Base-by-base conservation (phyloP, 192 early-diverging fungal species). In the Chytriomyces confervae region DNA sequence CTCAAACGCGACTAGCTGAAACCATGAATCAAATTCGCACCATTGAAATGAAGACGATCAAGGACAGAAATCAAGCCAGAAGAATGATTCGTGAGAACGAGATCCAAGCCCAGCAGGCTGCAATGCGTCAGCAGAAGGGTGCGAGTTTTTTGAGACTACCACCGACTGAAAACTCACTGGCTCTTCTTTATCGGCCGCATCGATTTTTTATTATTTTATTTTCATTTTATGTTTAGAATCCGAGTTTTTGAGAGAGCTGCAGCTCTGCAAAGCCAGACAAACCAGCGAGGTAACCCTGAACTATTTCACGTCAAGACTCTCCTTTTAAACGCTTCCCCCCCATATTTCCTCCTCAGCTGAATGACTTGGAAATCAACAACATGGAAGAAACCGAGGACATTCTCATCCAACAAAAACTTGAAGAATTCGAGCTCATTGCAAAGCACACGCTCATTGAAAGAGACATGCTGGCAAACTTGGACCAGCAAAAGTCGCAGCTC, bases 71-170 rank as follows among this genome's bases (percentile, higher is more conserved):
- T 44, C 24, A 72, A 27, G 77, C 50, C 27, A 24, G 68, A n/a
- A 36, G 77, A 5, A 79, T 63, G 77, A 79, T 61, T 53, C 27
- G 62, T 13, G 77, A 79, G 69, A 72, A 72, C 47, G 69, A 79
- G 63, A 65, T 79, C 44, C 50, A 46, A 50, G n/a, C 68, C 7
- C 77, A 79, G 50, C 63, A 79, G 36, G 23, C 61, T 43, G 6
- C 45, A 6, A 79, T 79, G 69, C 63, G 69, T 20, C 77, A 79
- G 49, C 77, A 79, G 48, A 79, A 79, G 44, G 77, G 77, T 78
- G 13, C 51, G 13, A 10, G 16, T 44, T 11, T 67, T 66, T 46
- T 16, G 6, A 16, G 27, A 11, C 20, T 29, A 72, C 11, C 53
- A 57, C 16, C 20, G 53, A 20, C 53, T 57, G 53, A 20, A 2